Evolutionary conservation across 257 asterid genomes (phyloP).

Genomic region (Mentha longifolia): DNA sequence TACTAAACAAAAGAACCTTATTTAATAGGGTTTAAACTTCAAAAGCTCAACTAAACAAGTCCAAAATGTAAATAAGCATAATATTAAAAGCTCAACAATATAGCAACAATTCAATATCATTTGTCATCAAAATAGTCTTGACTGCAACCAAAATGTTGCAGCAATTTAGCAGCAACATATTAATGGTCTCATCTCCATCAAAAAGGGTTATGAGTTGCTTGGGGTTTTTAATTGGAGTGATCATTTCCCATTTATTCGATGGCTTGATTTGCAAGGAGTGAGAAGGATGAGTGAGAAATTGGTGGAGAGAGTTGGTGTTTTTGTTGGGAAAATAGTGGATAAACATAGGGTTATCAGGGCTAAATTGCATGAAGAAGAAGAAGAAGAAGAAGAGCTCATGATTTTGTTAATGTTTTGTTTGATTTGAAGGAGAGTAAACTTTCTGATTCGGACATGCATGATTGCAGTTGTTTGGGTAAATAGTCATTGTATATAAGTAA

Average conservation of each 20-base stretch:
- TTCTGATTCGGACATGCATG: slow-evolving; percentile 68
- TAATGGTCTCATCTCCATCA: too few species aligned
- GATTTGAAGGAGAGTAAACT: slow-evolving; percentile 62
- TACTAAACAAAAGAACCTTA: too few species aligned
- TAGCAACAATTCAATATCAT: too few species aligned
- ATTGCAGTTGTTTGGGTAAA: slow-evolving; percentile 87
- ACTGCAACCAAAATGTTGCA: too few species aligned
- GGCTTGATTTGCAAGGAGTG: slow-evolving; percentile 78
- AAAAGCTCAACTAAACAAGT: too few species aligned
- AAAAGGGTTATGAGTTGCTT: slow-evolving; percentile 73
- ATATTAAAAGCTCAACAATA: too few species aligned
- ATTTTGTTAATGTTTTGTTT: slow-evolving; percentile 76
- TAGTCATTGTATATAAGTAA: too few species aligned
- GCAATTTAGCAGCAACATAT: too few species aligned
- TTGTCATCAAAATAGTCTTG: too few species aligned
- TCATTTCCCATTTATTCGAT: slow-evolving; percentile 68
- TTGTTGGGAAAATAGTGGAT: slow-evolving; percentile 62
- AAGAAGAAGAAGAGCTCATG: slow-evolving; percentile 53
- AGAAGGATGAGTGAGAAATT: slow-evolving; percentile 57
- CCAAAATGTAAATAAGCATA: too few species aligned
- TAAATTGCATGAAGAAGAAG: background rate
- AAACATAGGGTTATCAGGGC: slow-evolving; percentile 58
- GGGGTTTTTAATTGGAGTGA: slow-evolving; percentile 81
- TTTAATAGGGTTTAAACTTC: too few species aligned
- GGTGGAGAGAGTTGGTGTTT: slow-evolving; percentile 49